Evolutionary conservation across 192 early-diverging fungal species (phyloP).

Genomic region (Umbelopsis ramanniana): DNA sequence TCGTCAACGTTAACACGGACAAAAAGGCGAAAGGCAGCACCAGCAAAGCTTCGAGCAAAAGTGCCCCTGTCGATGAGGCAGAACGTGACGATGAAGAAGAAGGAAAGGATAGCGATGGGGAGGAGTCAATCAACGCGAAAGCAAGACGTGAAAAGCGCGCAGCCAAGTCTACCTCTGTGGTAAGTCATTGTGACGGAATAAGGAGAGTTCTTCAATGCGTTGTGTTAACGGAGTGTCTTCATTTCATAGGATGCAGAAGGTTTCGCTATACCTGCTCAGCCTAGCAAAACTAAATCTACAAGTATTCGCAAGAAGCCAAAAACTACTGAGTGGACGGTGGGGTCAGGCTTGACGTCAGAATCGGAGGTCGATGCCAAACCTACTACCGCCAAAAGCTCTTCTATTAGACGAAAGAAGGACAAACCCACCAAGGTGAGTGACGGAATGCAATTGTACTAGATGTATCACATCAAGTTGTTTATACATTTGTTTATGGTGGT

Average conservation of each 20-base stretch:
- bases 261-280: slow-evolving; percentile 15
- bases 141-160: slow-evolving; percentile 3
- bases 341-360: slow-evolving; percentile 13
- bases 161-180: background rate
- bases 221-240: background rate
- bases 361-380: background rate
- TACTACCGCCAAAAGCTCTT: background rate
- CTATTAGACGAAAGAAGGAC: background rate
- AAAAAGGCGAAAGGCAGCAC: background rate
- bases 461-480: background rate
- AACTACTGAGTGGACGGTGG: slow-evolving; percentile 3
- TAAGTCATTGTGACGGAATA: background rate
- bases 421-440: background rate
- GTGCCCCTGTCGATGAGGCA: background rate
- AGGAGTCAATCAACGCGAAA: slow-evolving; percentile 11
- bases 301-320: slow-evolving; percentile 6
- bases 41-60: background rate
- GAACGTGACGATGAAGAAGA: slow-evolving; percentile 13
- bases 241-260: background rate
- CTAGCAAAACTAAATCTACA: background rate
- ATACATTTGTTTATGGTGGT: background rate
- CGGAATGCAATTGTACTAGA: background rate
- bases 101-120: slow-evolving; percentile 1
- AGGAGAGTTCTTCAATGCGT: too few relatives aligned
- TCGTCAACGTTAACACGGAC: slow-evolving; percentile 5